These are phyloP conservation scores for Solanum hybrid DNA, from an alignment of 305 asterid genomes.

Conservation along the genomic window DNA sequence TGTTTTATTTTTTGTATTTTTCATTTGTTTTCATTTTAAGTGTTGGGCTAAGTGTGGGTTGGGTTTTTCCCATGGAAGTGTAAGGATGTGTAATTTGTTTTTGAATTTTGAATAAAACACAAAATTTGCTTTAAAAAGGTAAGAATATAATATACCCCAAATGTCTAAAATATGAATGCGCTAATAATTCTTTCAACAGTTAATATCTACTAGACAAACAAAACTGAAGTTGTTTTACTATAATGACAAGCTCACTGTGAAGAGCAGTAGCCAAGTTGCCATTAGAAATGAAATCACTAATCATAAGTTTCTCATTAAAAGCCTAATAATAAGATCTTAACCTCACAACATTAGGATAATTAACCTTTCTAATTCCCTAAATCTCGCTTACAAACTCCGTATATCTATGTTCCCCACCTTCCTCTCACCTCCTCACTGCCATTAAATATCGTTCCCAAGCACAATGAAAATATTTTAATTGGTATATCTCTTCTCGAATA, in stretches of 20 bases:
- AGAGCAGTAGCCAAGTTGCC: slow-evolving; percentile 86
- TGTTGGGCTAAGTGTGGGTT: neutral
- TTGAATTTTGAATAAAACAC: neutral
- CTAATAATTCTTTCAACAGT: neutral
- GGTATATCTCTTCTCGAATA: no score
- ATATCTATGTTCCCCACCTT: slow-evolving; percentile 87
- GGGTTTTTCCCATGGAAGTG: neutral
- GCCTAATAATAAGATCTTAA: slow-evolving; percentile 95
- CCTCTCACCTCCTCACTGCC: slow-evolving; percentile 86
- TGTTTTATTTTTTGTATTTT: neutral
- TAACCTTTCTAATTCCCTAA: slow-evolving; percentile 80
- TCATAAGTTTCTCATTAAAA: slow-evolving; percentile 87
- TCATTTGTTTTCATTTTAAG: neutral
- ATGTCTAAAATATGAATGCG: neutral
- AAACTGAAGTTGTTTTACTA: neutral
- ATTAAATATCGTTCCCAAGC: slow-evolving; percentile 74
- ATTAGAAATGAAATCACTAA: slow-evolving; percentile 82
- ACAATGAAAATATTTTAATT: slow-evolving; percentile 21
- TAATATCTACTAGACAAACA: neutral
- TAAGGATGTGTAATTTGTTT: neutral
- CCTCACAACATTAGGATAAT: slow-evolving; percentile 78
- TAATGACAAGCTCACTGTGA: slow-evolving; percentile 38
- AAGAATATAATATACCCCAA: neutral
- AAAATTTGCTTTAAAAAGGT: neutral
- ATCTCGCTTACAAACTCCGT: slow-evolving; percentile 82